Evolutionary conservation across 164 flowering plant genomes (phyloP).

Genomic region (Magnolia officinalis): DNA sequence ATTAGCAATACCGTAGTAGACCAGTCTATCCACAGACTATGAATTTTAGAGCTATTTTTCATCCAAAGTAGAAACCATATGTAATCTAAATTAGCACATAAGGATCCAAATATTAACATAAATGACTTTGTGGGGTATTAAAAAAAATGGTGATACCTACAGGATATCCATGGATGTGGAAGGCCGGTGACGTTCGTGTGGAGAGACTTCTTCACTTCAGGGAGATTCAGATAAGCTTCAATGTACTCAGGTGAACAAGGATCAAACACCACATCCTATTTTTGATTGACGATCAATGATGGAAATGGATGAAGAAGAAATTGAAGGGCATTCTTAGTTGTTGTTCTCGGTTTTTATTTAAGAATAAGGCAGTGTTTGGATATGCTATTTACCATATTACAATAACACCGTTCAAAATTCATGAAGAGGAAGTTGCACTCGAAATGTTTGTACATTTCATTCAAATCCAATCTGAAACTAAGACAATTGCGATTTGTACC

Average conservation of each 20-base stretch:
- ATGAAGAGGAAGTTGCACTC: too few species aligned
- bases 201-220: constrained; percentile 36
- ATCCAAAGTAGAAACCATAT: background rate
- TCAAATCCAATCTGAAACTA: too few species aligned
- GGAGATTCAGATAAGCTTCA: constrained; percentile 26
- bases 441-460: too few species aligned
- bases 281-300: background rate
- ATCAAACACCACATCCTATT: constrained; percentile 22
- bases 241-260: constrained; percentile 34
- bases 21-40: constrained; percentile 23
- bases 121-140: background rate
- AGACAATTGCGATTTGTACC: too few species aligned
- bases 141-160: constrained; percentile 14
- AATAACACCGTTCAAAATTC: too few species aligned
- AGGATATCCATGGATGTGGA: constrained; percentile 23
- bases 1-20: constrained; percentile 27
- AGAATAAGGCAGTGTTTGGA: too few species aligned
- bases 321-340: background rate
- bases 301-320: background rate
- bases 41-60: background rate
- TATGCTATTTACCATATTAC: too few species aligned
- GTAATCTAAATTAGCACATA: background rate
- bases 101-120: background rate
- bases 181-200: constrained; percentile 19
- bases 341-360: too few species aligned